Conservation (phyloP, 352 stramenopile species). For the Globisporangium nodosum region DNA sequence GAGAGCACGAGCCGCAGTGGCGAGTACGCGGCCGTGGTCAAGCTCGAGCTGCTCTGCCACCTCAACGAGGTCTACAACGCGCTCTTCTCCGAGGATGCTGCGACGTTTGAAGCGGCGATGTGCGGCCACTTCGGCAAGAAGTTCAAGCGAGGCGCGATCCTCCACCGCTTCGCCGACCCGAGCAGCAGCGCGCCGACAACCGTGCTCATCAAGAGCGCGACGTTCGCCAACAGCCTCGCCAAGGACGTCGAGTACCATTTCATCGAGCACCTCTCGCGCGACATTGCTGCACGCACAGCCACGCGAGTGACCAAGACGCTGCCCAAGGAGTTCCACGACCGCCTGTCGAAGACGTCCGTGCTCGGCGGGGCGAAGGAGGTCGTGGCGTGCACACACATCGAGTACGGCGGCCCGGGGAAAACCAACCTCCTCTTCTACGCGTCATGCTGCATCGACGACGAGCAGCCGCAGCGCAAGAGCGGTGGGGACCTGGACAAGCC, state of each 20-base stretch:
- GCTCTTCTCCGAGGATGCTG: conserved; percentile 31
- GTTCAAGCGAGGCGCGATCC: conserved; percentile 38
- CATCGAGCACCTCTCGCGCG: conserved; percentile 7
- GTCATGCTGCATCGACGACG: conserved; percentile 24
- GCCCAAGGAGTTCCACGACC: conserved; percentile 54
- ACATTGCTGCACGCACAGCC: conserved; percentile 20
- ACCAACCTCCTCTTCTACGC: conserved; percentile 25
- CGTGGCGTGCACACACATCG: conserved; percentile 19
- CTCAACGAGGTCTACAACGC: conserved; percentile 64
- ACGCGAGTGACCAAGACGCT: conserved; percentile 63
- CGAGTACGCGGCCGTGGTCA: conserved; percentile 33
- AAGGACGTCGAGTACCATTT: conserved; percentile 21
- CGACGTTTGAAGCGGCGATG: conserved; percentile 43
- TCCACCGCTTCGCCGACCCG: conserved; percentile 27
- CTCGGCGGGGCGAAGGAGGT: conserved; percentile 27
- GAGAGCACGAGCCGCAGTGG: conserved; percentile 9
- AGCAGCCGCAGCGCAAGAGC: conserved; percentile 4
- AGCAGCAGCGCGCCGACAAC: conserved; percentile 20
- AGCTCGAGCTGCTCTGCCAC: conserved; percentile 48
- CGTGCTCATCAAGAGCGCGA: conserved; percentile 24
- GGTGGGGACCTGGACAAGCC: conserved; percentile 16
- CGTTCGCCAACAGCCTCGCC: conserved; percentile 22
- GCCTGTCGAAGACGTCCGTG: conserved; percentile 18
- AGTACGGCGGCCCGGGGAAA: conserved; percentile 15
- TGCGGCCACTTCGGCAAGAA: conserved; percentile 36